Percentiles rank a stretch among this genome's conserved stretches.
These are phyloP conservation scores for Suillus luteus DNA, from an alignment of 768 basidiomycete genomes.

Conservation along the genomic window DNA sequence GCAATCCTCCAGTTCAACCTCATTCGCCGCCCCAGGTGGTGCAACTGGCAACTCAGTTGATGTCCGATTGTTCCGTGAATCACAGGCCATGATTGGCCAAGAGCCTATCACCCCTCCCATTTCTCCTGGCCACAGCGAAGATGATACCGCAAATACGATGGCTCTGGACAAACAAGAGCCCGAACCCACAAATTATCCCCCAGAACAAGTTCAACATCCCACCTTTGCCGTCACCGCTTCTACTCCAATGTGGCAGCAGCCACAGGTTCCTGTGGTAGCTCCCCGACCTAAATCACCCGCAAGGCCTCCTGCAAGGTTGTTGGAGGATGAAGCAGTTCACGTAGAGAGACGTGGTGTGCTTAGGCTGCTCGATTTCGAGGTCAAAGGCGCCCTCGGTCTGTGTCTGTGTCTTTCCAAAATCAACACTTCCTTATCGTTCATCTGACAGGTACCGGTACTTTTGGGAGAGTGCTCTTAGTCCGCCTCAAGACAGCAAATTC, in stretches of 20 bases:
- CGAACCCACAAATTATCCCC: constrained; percentile 13
- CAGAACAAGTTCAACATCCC: constrained; percentile 15
- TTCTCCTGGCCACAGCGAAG: constrained; percentile 57
- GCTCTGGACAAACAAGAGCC: constrained; percentile 19
- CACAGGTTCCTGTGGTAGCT: constrained; percentile 7
- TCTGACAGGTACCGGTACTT: constrained; percentile 88
- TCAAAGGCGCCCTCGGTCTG: constrained; percentile 75
- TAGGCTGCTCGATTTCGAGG: constrained; percentile 77
- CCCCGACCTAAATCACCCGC: constrained; percentile 30
- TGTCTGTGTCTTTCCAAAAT: constrained; percentile 13
- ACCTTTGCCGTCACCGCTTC: constrained; percentile 12
- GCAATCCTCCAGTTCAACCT: constrained; percentile 22
- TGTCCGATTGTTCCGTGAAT: constrained; percentile 36
- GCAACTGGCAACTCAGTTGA: constrained; percentile 5
- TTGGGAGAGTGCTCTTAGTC: constrained; percentile 90
- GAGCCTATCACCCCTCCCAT: constrained; percentile 74
- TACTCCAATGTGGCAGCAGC: constrained; percentile 18
- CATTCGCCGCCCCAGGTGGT: constrained; percentile 18
- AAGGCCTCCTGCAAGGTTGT: constrained; percentile 48
- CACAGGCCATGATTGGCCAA: constrained; percentile 48
- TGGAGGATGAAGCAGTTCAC: constrained; percentile 73
- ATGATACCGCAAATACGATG: constrained; percentile 24
- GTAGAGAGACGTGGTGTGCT: constrained; percentile 56
- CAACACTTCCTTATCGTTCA: constrained; percentile 7
- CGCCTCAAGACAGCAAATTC: constrained; percentile 61